phyloP scores from a whole-genome alignment of 139 green algal genomes.

The Pycnococcus provasolii region DNA sequence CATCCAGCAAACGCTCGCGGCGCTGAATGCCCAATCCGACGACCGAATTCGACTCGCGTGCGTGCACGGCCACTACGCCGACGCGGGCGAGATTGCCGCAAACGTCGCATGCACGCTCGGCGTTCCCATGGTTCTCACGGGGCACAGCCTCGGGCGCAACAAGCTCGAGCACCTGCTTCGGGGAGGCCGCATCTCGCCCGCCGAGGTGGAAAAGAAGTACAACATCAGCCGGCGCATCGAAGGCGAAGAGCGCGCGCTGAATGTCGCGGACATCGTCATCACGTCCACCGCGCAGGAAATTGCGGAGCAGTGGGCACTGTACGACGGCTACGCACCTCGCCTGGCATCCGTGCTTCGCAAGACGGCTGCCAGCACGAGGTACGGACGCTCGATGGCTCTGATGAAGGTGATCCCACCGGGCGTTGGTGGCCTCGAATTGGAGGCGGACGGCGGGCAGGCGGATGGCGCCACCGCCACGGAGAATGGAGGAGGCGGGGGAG shows the following conservation, averaged over 20 bases:
- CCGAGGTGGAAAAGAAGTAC: constrained; percentile 81
- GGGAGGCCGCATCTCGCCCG: constrained; percentile 39
- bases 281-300: constrained; percentile 83
- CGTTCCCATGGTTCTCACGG: constrained; percentile 82
- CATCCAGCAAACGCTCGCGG: no score
- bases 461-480: no score
- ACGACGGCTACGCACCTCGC: constrained; percentile 61
- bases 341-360: constrained; percentile 42
- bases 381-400: constrained; percentile 66
- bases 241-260: constrained; percentile 80
- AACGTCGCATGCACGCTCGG: constrained; percentile 62
- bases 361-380: constrained; percentile 26
- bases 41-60: not conserved
- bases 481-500: no score
- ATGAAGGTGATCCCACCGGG: constrained; percentile 49
- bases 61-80: constrained; percentile 74
- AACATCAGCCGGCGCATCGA: constrained; percentile 76
- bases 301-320: constrained; percentile 87
- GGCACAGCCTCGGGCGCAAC: constrained; percentile 84
- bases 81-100: constrained; percentile 57
- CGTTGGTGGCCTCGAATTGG: no score
- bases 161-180: constrained; percentile 37
- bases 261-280: constrained; percentile 71
- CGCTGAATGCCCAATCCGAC: no score
- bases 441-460: no score